Percentiles rank a stretch among this genome's conserved stretches.
These are phyloP conservation scores for Boletus rubropictus DNA, from an alignment of 768 basidiomycete species.

Conservation along the genomic window DNA sequence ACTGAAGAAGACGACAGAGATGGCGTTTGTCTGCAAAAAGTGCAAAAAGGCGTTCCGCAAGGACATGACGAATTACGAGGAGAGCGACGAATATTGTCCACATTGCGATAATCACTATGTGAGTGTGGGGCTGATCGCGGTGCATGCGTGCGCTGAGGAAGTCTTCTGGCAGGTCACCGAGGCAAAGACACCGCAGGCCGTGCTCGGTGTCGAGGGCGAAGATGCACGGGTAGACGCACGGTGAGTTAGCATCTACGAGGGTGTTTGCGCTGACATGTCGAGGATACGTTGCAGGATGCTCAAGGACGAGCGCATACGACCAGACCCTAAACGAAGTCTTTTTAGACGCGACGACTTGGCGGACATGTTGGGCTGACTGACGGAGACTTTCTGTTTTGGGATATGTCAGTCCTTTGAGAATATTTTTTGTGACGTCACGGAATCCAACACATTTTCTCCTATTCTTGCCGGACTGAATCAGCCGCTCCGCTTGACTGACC, in stretches of 20 bases:
- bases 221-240: constrained; percentile 83
- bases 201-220: constrained; percentile 84
- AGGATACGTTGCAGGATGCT: constrained; percentile 55
- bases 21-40: constrained; percentile 81
- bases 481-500: constrained; percentile 5
- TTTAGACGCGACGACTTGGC: constrained; percentile 46
- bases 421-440: constrained; percentile 15
- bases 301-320: constrained; percentile 76
- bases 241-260: constrained; percentile 39
- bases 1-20: constrained; percentile 73
- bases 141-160: not conserved
- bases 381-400: constrained; percentile 11
- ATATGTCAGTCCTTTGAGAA: constrained; percentile 10
- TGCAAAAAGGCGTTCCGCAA: constrained; percentile 96
- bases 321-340: constrained; percentile 43
- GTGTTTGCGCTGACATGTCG: not conserved
- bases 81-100: constrained; percentile 97
- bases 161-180: constrained; percentile 67
- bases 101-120: constrained; percentile 99
- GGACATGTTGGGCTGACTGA: constrained; percentile 37
- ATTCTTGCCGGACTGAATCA: constrained; percentile 12
- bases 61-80: constrained; percentile 87
- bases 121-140: constrained; percentile 27
- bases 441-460: constrained; percentile 17
- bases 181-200: constrained; percentile 84